Evolutionary conservation across 495 filamentous ascomycete species (phyloP).

Genomic region (Penicillium waksmanii): DNA sequence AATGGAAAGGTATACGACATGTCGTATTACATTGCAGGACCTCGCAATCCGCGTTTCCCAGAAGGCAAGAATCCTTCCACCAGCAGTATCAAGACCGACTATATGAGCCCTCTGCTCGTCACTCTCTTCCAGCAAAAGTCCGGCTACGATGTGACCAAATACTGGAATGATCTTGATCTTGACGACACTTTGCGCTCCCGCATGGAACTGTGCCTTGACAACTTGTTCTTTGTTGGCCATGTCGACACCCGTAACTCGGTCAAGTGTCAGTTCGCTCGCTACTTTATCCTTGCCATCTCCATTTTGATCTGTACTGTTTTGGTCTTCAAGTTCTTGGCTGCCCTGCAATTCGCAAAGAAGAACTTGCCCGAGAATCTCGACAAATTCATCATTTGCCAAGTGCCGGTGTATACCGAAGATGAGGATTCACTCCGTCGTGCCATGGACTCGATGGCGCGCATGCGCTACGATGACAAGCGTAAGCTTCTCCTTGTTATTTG

Average conservation of each 20-base stretch:
- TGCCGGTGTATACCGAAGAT: slow-evolving; percentile 97
- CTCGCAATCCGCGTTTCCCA: slow-evolving; percentile 62
- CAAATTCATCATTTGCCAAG: slow-evolving; percentile 98
- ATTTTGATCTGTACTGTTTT: slow-evolving; percentile 81
- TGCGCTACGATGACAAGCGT: slow-evolving; percentile 93
- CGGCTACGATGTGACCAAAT: slow-evolving; percentile 80
- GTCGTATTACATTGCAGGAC: slow-evolving; percentile 80
- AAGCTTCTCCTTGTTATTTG: slow-evolving; percentile 34
- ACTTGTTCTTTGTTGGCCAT: slow-evolving; percentile 93
- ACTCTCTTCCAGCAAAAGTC: slow-evolving; percentile 75
- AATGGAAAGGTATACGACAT: slow-evolving; percentile 86
- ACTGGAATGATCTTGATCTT: slow-evolving; percentile 73
- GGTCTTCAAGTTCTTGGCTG: slow-evolving; percentile 94
- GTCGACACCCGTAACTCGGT: slow-evolving; percentile 89
- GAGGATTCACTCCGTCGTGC: slow-evolving; percentile 96
- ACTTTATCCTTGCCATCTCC: slow-evolving; percentile 89
- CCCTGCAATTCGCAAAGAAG: slow-evolving; percentile 90
- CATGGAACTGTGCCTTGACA: slow-evolving; percentile 88
- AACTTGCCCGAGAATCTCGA: slow-evolving; percentile 93
- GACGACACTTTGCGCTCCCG: slow-evolving; percentile 53
- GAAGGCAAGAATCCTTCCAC: slow-evolving; percentile 50
- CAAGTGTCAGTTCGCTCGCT: slow-evolving; percentile 85
- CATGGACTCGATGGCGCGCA: slow-evolving; percentile 93
- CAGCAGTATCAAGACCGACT: slow-evolving; percentile 64
- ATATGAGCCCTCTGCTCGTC: slow-evolving; percentile 79